phyloP scores from a whole-genome alignment of 2,329 filamentous ascomycete genomes.

The Microdochium bolleyi region DNA sequence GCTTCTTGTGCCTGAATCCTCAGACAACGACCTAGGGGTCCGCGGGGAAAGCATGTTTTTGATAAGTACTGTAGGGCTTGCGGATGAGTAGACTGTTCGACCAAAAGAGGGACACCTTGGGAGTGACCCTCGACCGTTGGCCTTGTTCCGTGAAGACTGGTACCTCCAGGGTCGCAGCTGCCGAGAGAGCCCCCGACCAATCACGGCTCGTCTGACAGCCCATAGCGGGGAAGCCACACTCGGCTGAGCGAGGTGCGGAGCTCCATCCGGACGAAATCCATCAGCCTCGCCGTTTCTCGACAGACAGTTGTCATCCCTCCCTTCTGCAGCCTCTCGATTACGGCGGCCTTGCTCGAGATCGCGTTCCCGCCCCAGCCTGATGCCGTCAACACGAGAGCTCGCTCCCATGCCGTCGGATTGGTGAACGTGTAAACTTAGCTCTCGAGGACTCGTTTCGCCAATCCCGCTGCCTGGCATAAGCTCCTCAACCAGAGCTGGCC shows the following conservation, averaged over 20 bases:
- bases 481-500: conserved; percentile 2
- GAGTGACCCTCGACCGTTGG: too few relatives aligned
- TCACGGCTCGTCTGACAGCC: neutral
- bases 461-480: conserved; percentile 3
- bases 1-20: neutral
- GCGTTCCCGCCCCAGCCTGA: neutral
- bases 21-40: neutral
- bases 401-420: neutral
- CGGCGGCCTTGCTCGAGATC: neutral
- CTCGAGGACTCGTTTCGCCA: conserved; percentile 1
- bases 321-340: neutral
- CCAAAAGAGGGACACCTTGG: too few relatives aligned
- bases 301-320: neutral
- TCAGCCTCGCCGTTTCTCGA: neutral
- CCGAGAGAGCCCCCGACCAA: neutral
- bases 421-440: neutral
- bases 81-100: too few relatives aligned
- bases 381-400: neutral
- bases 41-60: neutral
- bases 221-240: neutral
- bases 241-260: neutral
- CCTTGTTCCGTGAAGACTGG: too few relatives aligned
- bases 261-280: neutral
- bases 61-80: neutral
- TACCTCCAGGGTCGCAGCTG: neutral